Evolutionary conservation across 202 grass and related monocot species (phyloP).

Genomic region (Cymbopogon flexuosus): DNA sequence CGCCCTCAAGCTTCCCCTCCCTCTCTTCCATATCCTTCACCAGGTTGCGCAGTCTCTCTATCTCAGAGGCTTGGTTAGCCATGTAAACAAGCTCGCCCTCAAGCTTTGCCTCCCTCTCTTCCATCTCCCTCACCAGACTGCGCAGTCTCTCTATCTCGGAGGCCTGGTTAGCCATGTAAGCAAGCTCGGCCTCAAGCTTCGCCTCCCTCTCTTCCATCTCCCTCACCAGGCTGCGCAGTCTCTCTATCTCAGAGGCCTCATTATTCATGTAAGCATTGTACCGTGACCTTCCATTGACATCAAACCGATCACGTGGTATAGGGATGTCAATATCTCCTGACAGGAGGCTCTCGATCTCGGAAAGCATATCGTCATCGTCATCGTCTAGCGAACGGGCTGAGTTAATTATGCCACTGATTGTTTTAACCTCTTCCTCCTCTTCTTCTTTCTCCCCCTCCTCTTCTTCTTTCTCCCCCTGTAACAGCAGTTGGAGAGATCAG

Average conservation of each 20-base stretch:
- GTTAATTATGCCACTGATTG: slow-evolving; percentile 70
- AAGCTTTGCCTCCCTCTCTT: slow-evolving; percentile 84
- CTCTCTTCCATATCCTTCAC: too few species aligned
- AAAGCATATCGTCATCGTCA: slow-evolving; percentile 61
- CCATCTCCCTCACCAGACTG: slow-evolving; percentile 51
- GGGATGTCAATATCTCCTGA: slow-evolving; percentile 73
- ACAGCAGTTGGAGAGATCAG: background rate
- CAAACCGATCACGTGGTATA: slow-evolving; percentile 58
- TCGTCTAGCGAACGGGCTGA: slow-evolving; percentile 30
- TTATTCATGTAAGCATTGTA: slow-evolving; percentile 59
- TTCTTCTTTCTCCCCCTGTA: slow-evolving; percentile 51
- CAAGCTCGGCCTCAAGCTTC: background rate
- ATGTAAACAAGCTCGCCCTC: slow-evolving; percentile 44
- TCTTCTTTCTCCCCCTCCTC: slow-evolving; percentile 45
- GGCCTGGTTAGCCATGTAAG: slow-evolving; percentile 44
- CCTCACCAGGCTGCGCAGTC: too few species aligned
- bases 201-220: too few species aligned
- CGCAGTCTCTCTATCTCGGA: slow-evolving; percentile 64
- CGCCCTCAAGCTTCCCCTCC: too few species aligned
- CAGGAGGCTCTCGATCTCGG: slow-evolving; percentile 71
- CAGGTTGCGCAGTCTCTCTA: too few species aligned
- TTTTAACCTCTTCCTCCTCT: slow-evolving; percentile 87
- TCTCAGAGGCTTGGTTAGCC: too few species aligned
- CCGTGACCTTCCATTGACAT: slow-evolving; percentile 45
- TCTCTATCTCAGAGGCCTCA: too few species aligned